These are phyloP conservation scores for Geotrichum reessii DNA, from an alignment of 1,139 yeast genomes.

Conservation along the genomic window DNA sequence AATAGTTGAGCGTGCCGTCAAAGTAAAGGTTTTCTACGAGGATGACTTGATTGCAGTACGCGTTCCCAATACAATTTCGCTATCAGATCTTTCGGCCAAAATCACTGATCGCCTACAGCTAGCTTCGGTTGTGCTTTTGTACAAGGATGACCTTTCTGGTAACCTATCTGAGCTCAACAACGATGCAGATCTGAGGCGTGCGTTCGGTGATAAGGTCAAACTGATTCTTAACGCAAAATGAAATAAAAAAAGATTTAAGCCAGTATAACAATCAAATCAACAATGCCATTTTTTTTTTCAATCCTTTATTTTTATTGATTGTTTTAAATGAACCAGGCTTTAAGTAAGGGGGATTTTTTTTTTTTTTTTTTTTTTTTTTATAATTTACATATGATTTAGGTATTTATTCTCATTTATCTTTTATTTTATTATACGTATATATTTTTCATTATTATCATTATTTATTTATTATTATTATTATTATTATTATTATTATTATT, in stretches of 20 bases:
- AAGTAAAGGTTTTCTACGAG: constrained; percentile 82
- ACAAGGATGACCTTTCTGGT: constrained; percentile 30
- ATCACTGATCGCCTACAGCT: constrained; percentile 57
- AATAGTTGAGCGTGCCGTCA: constrained; percentile 30
- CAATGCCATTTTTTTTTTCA: no score
- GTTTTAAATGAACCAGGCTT: no score
- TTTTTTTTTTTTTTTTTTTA: no score
- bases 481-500: not conserved
- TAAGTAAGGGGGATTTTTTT: no score
- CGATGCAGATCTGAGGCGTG: constrained; percentile 32
- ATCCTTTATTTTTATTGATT: no score
- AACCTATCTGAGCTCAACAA: constrained; percentile 28
- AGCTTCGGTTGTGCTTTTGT: constrained; percentile 29
- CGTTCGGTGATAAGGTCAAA: constrained; percentile 34
- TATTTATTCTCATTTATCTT: not conserved
- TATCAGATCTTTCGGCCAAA: constrained; percentile 56
- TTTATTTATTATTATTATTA: not conserved
- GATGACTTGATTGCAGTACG: constrained; percentile 89
- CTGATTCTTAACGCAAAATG: constrained; percentile 34
- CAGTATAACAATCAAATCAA: no score
- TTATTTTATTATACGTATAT: not conserved
- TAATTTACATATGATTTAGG: not conserved
- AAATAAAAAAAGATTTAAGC: no score
- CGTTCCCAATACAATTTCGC: constrained; percentile 56
- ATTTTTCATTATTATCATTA: not conserved